A percentile compares a stretch with the other conserved stretches of the same genome.
Evolutionary conservation across 2,329 filamentous ascomycete genomes (phyloP).

Genomic region (Colletotrichum graminicola): DNA sequence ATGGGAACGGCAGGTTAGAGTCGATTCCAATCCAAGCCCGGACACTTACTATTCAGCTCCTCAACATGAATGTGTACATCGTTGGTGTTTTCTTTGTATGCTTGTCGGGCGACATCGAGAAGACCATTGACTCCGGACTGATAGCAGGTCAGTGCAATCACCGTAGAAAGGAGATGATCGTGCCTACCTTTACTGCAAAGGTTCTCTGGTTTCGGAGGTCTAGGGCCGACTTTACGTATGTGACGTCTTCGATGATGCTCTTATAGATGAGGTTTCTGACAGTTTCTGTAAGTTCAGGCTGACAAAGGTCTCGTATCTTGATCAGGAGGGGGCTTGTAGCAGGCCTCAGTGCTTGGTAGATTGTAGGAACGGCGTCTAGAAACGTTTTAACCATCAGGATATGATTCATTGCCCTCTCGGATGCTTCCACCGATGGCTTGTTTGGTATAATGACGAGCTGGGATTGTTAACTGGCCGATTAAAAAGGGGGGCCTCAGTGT

Average conservation of each 20-base stretch:
- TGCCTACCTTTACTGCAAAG: conserved; percentile 82
- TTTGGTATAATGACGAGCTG: conserved; percentile 83
- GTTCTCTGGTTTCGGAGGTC: conserved; percentile 91
- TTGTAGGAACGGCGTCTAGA: conserved; percentile 72
- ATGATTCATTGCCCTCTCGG: conserved; percentile 87
- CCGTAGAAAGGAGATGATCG: background rate
- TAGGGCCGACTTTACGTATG: conserved; percentile 81
- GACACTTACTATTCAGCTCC: conserved; percentile 70
- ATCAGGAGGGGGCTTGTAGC: conserved; percentile 74
- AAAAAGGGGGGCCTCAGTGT: background rate
- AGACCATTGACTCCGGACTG: conserved; percentile 85
- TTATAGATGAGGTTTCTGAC: conserved; percentile 75
- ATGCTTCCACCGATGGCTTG: conserved; percentile 73
- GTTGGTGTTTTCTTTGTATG: conserved; percentile 88
- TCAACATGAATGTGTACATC: conserved; percentile 80
- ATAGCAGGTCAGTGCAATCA: background rate
- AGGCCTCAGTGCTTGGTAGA: conserved; percentile 76
- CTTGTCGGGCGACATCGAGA: conserved; percentile 87
- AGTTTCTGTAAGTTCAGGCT: conserved; percentile 69
- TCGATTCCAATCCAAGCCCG: background rate
- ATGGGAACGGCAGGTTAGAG: background rate
- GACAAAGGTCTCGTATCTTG: conserved; percentile 78
- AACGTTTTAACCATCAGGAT: conserved; percentile 90
- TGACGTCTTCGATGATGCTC: conserved; percentile 84
- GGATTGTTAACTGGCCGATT: conserved; percentile 38